A percentile compares a stretch with the other conserved stretches of the same genome.
These are phyloP conservation scores for Colletotrichum lindemuthianum DNA, from an alignment of 2,329 filamentous ascomycete species.

Conservation along the genomic window DNA sequence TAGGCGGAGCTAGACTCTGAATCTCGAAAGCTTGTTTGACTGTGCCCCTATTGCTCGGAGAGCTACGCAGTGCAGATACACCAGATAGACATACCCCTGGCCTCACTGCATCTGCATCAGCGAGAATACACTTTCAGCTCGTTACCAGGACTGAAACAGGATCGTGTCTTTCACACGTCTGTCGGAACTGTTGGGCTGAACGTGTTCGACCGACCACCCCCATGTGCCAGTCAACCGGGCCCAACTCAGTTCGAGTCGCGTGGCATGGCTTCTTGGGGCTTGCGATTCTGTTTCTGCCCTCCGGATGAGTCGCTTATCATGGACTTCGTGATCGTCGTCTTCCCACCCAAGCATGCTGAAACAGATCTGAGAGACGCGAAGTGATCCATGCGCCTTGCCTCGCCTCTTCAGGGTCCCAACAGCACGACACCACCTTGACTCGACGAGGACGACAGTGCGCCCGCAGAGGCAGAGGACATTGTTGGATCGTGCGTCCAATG, in stretches of 20 bases:
- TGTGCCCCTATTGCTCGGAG: neutral
- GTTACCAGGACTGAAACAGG: too few species aligned
- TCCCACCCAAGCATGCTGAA: conserved; percentile 13
- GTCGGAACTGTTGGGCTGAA: too few species aligned
- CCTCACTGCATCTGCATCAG: too few species aligned
- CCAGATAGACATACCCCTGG: too few species aligned
- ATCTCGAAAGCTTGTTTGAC: neutral
- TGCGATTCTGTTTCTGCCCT: neutral
- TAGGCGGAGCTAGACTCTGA: neutral
- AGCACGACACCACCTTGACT: conserved; percentile 13
- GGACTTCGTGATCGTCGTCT: neutral
- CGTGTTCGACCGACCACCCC: too few species aligned
- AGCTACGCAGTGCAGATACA: too few species aligned
- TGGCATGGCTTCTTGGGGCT: too few species aligned
- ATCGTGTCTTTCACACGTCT: too few species aligned
- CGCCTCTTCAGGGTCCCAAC: conserved; percentile 1
- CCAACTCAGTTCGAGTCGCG: too few species aligned
- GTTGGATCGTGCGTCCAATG: conserved; percentile 2
- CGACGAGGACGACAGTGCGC: conserved; percentile 6
- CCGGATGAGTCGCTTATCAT: neutral
- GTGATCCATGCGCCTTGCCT: neutral
- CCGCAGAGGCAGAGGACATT: conserved; percentile 9
- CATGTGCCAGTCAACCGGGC: too few species aligned
- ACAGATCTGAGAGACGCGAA: conserved; percentile 9
- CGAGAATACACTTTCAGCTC: too few species aligned